Base-by-base conservation (phyloP, 768 basidiomycete genomes). In the Omphalotus guepiniiformis region DNA sequence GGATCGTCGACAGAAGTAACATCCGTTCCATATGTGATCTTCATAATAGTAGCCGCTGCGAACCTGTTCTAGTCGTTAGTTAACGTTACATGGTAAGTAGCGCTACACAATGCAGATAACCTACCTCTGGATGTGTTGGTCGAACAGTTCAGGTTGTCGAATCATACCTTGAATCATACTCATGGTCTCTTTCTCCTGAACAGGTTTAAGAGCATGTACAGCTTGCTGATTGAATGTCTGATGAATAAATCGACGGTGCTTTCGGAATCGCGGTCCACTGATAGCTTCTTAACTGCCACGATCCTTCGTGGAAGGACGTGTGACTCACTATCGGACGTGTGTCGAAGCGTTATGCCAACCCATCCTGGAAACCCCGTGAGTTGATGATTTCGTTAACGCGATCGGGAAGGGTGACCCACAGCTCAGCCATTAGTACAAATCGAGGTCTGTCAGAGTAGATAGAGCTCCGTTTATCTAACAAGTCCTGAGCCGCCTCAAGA, bases 381-480 rank as follows among this genome's bases (percentile, higher is more conserved):
- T 32, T 30, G 6, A 48, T 37, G 18, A 7, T n/a, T 11, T 11
- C 13, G 39, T 34, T 34, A 49, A 23, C 46, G 12, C n/a, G 34
- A 16, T 5, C 39, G 12, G 2, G 39, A 49, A 28, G 39, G 15
- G 32, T 19, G 15, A 64, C 74, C 43, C 50, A 76, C 75, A 78
- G 57, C 53, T 78, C 75, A 36, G 69, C 68, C 44, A 74, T 61
- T 38, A 76, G 56, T 19, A 76, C 72, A 48, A 75, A 74, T 39
- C 71, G 65, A 41, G 73, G 75, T 26, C 74, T 68, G 59, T 78
- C 69, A 12, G 79, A 79, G 54, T 78, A 80, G 38, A 76, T 75
- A n/a, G 70, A 56, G 43, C 78, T 72, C 41, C 76, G 69, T 55
- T 71, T 78, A 34, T 80, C 79, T 22, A 83, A 63, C 18, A 83